Percentiles rank a stretch among this genome's conserved stretches.
Conservation (phyloP, 2,329 filamentous ascomycete species). For the Trichoderma endophyticum region DNA sequence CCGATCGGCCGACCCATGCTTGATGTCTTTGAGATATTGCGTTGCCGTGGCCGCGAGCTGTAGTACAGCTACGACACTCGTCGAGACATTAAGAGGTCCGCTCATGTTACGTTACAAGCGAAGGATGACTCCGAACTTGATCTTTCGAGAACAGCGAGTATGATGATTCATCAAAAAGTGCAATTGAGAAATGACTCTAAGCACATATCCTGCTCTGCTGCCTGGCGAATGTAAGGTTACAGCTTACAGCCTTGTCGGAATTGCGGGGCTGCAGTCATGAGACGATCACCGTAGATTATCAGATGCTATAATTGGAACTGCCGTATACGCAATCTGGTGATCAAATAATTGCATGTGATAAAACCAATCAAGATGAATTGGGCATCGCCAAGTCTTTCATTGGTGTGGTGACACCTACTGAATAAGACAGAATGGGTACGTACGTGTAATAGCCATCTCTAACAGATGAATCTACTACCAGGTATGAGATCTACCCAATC, state of each 20-base stretch:
- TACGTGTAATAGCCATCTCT: not conserved
- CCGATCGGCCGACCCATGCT: slow-evolving; percentile 15
- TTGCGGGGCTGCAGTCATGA: not conserved
- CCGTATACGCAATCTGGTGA: not conserved
- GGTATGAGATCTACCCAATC: not conserved
- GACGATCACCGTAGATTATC: not conserved
- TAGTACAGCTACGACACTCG: slow-evolving; percentile 8
- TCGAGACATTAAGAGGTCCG: not conserved
- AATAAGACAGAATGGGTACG: not conserved
- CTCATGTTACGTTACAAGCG: not conserved
- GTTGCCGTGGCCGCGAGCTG: not conserved
- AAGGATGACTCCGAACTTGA: not conserved
- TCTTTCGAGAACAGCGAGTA: not conserved
- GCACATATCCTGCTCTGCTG: too few relatives aligned
- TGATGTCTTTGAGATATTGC: slow-evolving; percentile 12
- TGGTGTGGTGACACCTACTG: not conserved
- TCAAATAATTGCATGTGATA: not conserved
- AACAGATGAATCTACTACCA: not conserved
- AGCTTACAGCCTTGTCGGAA: not conserved
- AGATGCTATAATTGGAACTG: not conserved
- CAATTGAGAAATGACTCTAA: not conserved
- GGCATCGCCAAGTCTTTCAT: not conserved
- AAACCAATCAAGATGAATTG: not conserved
- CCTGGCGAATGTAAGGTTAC: not conserved
- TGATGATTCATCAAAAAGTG: not conserved